Evolutionary conservation across 805 yeast genomes (phyloP).

Genomic region (Starmerella apicola): DNA sequence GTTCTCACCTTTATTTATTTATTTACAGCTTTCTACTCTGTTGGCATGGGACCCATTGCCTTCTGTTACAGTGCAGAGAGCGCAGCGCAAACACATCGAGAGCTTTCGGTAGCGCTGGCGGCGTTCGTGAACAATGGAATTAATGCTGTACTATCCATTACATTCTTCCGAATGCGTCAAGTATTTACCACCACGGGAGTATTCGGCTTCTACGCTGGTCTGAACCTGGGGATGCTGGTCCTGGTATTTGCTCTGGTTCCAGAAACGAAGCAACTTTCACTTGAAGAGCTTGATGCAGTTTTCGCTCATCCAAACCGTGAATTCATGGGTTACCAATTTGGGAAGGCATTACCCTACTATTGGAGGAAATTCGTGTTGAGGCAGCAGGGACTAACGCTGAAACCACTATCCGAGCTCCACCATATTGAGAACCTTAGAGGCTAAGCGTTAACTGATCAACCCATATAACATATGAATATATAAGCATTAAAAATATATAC

Average conservation of each 20-base stretch:
- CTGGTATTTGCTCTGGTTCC: constrained; percentile 42
- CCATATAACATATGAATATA: no score
- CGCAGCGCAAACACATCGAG: constrained; percentile 21
- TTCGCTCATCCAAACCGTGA: constrained; percentile 43
- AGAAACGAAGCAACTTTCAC: constrained; percentile 58
- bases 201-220: constrained; percentile 77
- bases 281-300: constrained; percentile 67
- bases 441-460: no score
- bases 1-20: constrained; percentile 64
- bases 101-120: constrained; percentile 23
- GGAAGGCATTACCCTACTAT: constrained; percentile 16
- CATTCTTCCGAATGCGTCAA: constrained; percentile 62
- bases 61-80: constrained; percentile 73
- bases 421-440: constrained; percentile 3
- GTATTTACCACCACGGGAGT: constrained; percentile 74
- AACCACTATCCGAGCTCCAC: constrained; percentile 5
- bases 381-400: constrained; percentile 4
- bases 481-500: no score
- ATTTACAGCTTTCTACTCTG: constrained; percentile 60
- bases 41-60: constrained; percentile 84
- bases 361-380: constrained; percentile 10
- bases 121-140: constrained; percentile 41
- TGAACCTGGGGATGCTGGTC: constrained; percentile 66
- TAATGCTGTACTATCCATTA: constrained; percentile 50
- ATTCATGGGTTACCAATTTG: constrained; percentile 42